A percentile compares a stretch with the other conserved stretches of the same genome.
Evolutionary conservation across 164 flowering plant species (phyloP).

Genomic region (Macadamia tetraphylla): DNA sequence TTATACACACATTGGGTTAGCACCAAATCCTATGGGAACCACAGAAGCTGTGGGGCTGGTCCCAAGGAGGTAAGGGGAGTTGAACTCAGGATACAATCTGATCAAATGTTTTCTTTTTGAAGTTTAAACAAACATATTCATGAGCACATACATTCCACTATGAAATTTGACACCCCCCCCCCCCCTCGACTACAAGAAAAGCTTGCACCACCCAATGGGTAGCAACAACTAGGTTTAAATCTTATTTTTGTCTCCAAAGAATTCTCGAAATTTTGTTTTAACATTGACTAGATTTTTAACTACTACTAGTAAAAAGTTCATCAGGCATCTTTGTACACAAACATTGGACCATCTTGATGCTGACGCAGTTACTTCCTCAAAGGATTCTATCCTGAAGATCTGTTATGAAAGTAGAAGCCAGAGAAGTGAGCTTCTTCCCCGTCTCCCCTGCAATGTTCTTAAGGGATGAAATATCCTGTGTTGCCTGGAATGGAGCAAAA

Average conservation of each 20-base stretch:
- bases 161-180: background rate
- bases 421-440: slow-evolving; percentile 82
- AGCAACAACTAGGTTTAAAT: background rate
- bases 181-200: background rate
- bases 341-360: background rate
- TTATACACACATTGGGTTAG: no score
- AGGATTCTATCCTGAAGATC: slow-evolving; percentile 95
- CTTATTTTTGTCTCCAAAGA: slow-evolving; percentile 30
- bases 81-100: no score
- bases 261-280: slow-evolving; percentile 17
- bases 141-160: background rate
- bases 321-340: slow-evolving; percentile 4
- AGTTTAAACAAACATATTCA: background rate
- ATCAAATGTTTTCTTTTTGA: no score
- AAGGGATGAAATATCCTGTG: slow-evolving; percentile 81
- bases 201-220: background rate
- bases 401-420: slow-evolving; percentile 68
- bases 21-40: no score
- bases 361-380: slow-evolving; percentile 18
- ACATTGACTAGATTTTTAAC: slow-evolving; percentile 17
- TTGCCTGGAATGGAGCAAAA: slow-evolving; percentile 47
- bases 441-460: slow-evolving; percentile 95
- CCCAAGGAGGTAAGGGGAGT: no score
- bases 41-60: no score
- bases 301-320: slow-evolving; percentile 10